Evolutionary conservation across 345 rosid genomes (phyloP).

Genomic region (Bretschneidera sinensis): DNA sequence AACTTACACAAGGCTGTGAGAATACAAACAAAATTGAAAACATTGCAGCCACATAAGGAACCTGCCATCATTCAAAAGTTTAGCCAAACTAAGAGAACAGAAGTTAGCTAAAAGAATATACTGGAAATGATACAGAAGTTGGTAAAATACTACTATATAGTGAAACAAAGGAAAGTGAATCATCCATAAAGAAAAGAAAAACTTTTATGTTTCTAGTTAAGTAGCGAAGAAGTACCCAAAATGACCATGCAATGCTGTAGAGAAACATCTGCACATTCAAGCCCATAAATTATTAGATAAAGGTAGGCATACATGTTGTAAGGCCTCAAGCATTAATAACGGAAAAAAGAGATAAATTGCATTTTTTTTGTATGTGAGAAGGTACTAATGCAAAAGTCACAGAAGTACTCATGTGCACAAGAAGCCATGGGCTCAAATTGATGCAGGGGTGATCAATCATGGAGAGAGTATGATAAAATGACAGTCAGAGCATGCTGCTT

Average conservation of each 20-base stretch:
- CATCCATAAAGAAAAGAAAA: neutral
- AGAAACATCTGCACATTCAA: slow-evolving; percentile 63
- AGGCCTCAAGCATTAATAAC: neutral
- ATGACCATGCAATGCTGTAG: slow-evolving; percentile 76
- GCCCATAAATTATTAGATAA: slow-evolving; percentile 5
- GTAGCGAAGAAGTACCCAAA: slow-evolving; percentile 51
- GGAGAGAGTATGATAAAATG: too few species aligned
- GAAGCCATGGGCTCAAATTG: neutral
- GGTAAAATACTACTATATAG: too few species aligned
- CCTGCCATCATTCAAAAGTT: slow-evolving; percentile 37
- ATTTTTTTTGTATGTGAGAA: neutral
- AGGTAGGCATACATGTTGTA: neutral
- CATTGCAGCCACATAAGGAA: slow-evolving; percentile 74
- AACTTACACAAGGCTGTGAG: slow-evolving; percentile 74
- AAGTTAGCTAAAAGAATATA: neutral
- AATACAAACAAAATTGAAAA: slow-evolving; percentile 57
- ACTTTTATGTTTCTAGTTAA: neutral
- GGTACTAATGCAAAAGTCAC: neutral
- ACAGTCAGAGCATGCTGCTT: slow-evolving; percentile 16
- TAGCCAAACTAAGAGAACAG: slow-evolving; percentile 10
- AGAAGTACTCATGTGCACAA: too few species aligned
- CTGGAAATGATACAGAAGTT: neutral
- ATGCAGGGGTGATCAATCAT: too few species aligned
- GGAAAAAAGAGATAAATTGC: neutral
- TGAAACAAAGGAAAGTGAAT: neutral